phyloP scores from a whole-genome alignment of 2,329 filamentous ascomycete species.

The Sporothrix pallida region DNA sequence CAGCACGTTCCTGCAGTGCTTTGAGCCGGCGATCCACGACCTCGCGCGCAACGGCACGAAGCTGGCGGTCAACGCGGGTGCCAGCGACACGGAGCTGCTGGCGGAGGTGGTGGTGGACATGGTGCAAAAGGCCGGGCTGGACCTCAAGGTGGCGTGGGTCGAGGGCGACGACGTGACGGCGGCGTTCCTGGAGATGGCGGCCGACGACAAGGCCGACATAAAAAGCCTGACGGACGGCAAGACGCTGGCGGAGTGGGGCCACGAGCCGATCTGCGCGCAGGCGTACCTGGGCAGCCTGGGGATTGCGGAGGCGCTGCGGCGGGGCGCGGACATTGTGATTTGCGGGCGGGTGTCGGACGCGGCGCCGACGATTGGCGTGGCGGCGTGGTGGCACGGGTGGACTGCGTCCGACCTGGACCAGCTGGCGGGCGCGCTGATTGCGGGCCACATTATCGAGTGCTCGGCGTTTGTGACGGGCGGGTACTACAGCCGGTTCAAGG shows the following conservation, averaged over 20 bases:
- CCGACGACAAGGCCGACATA: slow-evolving; percentile 32
- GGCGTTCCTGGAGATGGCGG: slow-evolving; percentile 33
- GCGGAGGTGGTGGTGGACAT: slow-evolving; percentile 35
- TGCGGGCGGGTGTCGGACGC: slow-evolving; percentile 40
- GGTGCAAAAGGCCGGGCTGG: slow-evolving; percentile 38
- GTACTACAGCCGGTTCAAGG: slow-evolving; percentile 43
- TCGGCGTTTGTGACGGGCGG: slow-evolving; percentile 43
- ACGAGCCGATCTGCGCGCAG: slow-evolving; percentile 36
- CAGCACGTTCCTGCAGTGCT: slow-evolving; percentile 44
- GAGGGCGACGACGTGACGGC: slow-evolving; percentile 44
- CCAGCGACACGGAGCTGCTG: slow-evolving; percentile 41
- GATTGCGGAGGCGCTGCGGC: slow-evolving; percentile 35
- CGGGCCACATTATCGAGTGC: slow-evolving; percentile 41
- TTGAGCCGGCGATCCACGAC: slow-evolving; percentile 43
- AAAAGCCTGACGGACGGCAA: slow-evolving; percentile 34
- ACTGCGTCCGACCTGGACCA: slow-evolving; percentile 34
- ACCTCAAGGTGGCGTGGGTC: slow-evolving; percentile 45
- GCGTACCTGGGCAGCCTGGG: slow-evolving; percentile 40
- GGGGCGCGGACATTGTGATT: slow-evolving; percentile 40
- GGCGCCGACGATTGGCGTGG: slow-evolving; percentile 37
- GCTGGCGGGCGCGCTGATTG: slow-evolving; percentile 39
- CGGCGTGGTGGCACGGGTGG: slow-evolving; percentile 40
- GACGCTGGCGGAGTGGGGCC: slow-evolving; percentile 36
- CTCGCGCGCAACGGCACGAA: slow-evolving; percentile 42
- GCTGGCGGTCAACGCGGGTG: slow-evolving; percentile 45